phyloP scores from a whole-genome alignment of 139 green algal genomes.

The Picochlorum sp. region DNA sequence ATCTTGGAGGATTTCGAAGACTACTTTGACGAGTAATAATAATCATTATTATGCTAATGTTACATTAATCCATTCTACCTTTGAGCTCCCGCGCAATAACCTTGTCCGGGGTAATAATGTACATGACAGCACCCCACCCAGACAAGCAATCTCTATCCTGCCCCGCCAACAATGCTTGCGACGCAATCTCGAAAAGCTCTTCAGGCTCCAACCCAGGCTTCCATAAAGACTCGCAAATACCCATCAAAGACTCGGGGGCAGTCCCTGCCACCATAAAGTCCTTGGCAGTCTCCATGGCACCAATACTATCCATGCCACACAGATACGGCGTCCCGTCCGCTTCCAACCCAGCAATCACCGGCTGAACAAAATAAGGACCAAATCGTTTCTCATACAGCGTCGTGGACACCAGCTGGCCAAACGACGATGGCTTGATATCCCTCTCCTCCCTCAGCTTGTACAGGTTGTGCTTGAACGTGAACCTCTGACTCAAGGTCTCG shows the following conservation, averaged over 20 bases:
- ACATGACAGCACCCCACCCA: slow-evolving; percentile 91
- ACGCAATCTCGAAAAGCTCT: slow-evolving; percentile 94
- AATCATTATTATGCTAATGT: slow-evolving; percentile 5
- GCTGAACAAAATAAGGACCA: slow-evolving; percentile 85
- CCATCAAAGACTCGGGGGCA: slow-evolving; percentile 82
- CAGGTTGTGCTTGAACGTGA: slow-evolving; percentile 94
- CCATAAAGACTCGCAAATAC: slow-evolving; percentile 96
- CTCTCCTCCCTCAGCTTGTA: slow-evolving; percentile 96
- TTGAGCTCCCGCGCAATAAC: slow-evolving; percentile 75
- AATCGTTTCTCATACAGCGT: slow-evolving; percentile 90
- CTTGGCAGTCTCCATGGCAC: slow-evolving; percentile 83
- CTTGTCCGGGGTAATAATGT: slow-evolving; percentile 88
- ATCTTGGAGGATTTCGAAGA: slow-evolving; percentile 65
- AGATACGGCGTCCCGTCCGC: slow-evolving; percentile 83
- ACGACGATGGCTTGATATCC: slow-evolving; percentile 89
- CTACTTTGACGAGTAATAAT: slow-evolving; percentile 22
- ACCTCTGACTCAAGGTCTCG: slow-evolving; percentile 75
- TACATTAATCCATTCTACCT: slow-evolving; percentile 74
- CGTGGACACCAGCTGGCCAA: slow-evolving; percentile 82
- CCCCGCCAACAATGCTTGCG: slow-evolving; percentile 83
- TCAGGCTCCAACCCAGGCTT: slow-evolving; percentile 81
- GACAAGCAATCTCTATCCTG: slow-evolving; percentile 88
- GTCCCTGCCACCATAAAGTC: slow-evolving; percentile 95
- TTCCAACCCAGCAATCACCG: slow-evolving; percentile 92
- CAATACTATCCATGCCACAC: slow-evolving; percentile 92